phyloP scores from a whole-genome alignment of 108 stramenopile genomes.

The Skeletonema costatum region DNA sequence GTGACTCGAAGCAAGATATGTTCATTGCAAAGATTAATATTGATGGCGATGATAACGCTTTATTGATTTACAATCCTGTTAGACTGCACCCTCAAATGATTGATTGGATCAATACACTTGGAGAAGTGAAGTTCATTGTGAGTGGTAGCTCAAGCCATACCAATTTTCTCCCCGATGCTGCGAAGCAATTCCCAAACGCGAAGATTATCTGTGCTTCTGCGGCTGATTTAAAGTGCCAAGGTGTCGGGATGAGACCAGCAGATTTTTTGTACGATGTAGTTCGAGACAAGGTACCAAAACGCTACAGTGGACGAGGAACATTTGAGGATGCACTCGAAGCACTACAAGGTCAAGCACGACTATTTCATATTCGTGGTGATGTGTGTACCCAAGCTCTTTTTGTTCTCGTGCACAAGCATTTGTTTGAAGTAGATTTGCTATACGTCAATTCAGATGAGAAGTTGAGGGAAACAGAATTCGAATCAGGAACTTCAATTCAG shows the following conservation, averaged over 20 bases:
- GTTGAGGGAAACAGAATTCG: constrained; percentile 6
- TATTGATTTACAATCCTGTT: constrained; percentile 31
- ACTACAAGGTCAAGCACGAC: constrained; percentile 13
- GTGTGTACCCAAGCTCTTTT: constrained; percentile 18
- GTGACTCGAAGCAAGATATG: constrained; percentile 31
- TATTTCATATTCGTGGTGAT: constrained; percentile 31
- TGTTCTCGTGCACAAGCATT: constrained; percentile 13
- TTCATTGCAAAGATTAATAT: constrained; percentile 15
- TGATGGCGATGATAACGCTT: background rate
- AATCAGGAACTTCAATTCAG: constrained; percentile 8
- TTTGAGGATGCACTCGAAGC: constrained; percentile 12
- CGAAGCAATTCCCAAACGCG: constrained; percentile 21
- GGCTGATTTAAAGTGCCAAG: constrained; percentile 31
- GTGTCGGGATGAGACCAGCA: constrained; percentile 21
- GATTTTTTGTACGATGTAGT: constrained; percentile 26
- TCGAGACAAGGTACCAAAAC: constrained; percentile 4
- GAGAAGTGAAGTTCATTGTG: constrained; percentile 28
- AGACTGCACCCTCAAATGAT: constrained; percentile 34
- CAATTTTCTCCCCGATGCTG: constrained; percentile 17
- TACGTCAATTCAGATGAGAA: constrained; percentile 7
- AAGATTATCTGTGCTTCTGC: constrained; percentile 32
- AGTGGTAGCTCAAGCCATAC: constrained; percentile 31
- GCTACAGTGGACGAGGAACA: constrained; percentile 4
- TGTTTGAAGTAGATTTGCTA: constrained; percentile 31
- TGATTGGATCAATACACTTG: constrained; percentile 26